Percentiles rank a stretch among this genome's conserved stretches.
phyloP scores from a whole-genome alignment of 192 early-diverging fungal species.

The Podochytrium sp. region DNA sequence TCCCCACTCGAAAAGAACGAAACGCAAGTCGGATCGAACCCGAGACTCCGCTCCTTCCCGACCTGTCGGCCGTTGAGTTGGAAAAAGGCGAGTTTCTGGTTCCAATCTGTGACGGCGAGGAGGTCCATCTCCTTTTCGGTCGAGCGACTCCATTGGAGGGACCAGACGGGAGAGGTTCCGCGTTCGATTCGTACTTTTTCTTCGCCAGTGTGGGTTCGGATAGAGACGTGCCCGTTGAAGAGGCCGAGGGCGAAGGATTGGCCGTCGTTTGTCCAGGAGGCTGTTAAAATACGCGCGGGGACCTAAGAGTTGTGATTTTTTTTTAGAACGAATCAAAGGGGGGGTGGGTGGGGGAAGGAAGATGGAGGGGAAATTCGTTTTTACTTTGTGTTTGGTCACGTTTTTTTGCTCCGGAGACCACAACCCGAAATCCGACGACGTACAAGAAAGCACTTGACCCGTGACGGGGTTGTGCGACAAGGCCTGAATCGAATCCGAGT shows the following conservation, averaged over 20 bases:
- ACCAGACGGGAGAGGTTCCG: conserved; percentile 55
- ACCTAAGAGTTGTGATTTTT: conserved; percentile 44
- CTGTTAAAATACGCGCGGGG: conserved; percentile 44
- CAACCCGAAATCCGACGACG: conserved; percentile 59
- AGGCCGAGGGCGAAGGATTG: conserved; percentile 60
- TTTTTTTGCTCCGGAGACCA: conserved; percentile 61
- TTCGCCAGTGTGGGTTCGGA: conserved; percentile 55
- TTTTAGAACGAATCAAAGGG: too few species aligned
- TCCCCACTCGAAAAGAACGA: conserved; percentile 55
- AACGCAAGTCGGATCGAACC: conserved; percentile 54
- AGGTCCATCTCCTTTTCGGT: conserved; percentile 47
- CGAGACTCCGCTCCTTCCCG: conserved; percentile 60
- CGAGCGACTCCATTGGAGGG: conserved; percentile 56
- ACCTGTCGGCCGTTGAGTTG: conserved; percentile 56
- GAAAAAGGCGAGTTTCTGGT: conserved; percentile 58
- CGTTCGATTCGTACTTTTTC: conserved; percentile 61
- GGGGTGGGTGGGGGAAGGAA: too few species aligned
- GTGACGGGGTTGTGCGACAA: conserved; percentile 52
- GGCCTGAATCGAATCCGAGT: conserved; percentile 59
- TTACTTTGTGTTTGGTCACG: conserved; percentile 60
- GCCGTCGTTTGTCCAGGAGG: conserved; percentile 62
- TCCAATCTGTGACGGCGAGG: conserved; percentile 63
- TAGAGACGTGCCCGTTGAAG: conserved; percentile 59
- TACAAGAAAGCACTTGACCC: conserved; percentile 53
- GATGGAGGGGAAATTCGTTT: not conserved